Evolutionary conservation across 441 rosid genomes (phyloP), one percentile per base, ranked within the genome.

Genomic region (Codiaeum variegatum): DNA sequence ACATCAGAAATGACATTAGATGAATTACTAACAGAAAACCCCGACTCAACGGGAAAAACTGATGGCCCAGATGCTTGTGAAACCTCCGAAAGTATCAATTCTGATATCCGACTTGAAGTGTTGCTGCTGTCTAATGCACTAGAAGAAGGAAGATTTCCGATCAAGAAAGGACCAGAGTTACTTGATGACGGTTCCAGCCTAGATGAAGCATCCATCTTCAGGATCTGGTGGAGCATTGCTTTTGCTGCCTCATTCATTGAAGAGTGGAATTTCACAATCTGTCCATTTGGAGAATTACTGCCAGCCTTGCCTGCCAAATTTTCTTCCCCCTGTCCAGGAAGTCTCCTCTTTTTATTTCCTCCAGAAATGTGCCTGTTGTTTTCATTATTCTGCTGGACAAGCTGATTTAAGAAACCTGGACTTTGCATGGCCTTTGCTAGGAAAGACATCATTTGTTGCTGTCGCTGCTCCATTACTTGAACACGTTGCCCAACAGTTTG

Each of bases 401-500:
- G 77, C 84, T 91, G 93, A 77, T 84, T 83, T 73, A 93, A 80
- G 73, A 93, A 82, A 65, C 87, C 86, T 0, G 98, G 98, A 46
- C 81, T 91, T 83, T 93, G 91, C 90, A 93, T 87, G 28, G 94
- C 97, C 90, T 88, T 88, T 13, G 89, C 87, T 60, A 93, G 78
- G 84, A 93, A 91, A 15, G 98, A 91, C 76, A 93, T 87, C 98
- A 91, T 83, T 83, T 90, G 94, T 52, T 91, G 95, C 66, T 90
- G 97, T 47, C 87, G 84, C 81, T 88, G 87, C 84, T 93, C 98
- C 91, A 91, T 90, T 51, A 87, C 91, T 73, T 91, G 91, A 59
- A 93, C 75, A 18, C 90, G 84, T 61, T 91, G 94, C 75, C 91
- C 78, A 67, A 88, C 76, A 54, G 80, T 74, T 55, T 81, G 75